Percentiles rank a stretch among this genome's conserved stretches.
Conservation (phyloP, 345 rosid genomes). For the Heritiera littoralis region DNA sequence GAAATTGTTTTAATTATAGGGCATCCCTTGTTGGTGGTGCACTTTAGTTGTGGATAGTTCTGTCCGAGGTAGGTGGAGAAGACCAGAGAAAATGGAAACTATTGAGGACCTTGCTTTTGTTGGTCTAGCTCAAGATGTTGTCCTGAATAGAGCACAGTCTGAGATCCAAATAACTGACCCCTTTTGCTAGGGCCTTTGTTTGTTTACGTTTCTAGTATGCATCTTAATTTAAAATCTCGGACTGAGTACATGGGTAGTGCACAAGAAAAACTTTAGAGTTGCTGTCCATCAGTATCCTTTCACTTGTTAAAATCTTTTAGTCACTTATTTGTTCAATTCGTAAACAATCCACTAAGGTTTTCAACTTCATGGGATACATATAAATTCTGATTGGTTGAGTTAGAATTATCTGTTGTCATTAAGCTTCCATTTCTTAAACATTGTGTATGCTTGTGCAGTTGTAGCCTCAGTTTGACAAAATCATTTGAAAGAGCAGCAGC, state of each 20-base stretch:
- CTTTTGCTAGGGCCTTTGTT: neutral
- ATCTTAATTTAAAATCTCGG: neutral
- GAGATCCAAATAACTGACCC: neutral
- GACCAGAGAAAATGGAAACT: constrained; percentile 4
- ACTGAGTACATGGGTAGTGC: neutral
- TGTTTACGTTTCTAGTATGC: neutral
- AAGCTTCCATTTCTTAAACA: constrained; percentile 13
- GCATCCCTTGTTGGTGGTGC: neutral
- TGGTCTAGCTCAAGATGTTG: neutral
- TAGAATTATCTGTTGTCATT: neutral
- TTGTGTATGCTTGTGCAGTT: constrained; percentile 59
- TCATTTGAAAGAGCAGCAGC: constrained; percentile 96
- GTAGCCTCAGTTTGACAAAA: constrained; percentile 85
- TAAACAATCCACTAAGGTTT: neutral
- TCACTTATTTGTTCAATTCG: neutral
- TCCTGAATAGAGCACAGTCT: constrained; percentile 8
- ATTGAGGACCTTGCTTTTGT: neutral
- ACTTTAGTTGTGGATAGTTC: neutral
- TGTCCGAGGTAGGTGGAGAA: neutral
- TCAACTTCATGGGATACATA: neutral
- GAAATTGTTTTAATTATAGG: neutral
- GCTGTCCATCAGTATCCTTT: neutral
- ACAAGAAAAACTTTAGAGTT: neutral
- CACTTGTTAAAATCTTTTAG: neutral
- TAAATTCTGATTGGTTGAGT: constrained; percentile 11